phyloP scores from a whole-genome alignment of 257 asterid genomes.

The Cinchona pubescens region DNA sequence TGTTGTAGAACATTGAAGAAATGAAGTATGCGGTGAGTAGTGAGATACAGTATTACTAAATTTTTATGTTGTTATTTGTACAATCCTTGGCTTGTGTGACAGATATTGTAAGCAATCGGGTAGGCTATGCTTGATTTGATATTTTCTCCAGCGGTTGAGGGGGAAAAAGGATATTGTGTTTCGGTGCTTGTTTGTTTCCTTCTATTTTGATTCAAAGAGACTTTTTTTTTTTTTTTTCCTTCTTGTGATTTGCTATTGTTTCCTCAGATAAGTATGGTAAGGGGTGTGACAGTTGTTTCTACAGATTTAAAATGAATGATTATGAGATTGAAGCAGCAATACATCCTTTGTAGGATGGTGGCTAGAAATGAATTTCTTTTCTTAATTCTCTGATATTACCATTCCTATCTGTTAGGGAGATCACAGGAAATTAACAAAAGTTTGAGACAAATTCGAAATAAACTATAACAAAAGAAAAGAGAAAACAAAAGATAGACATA shows the following conservation, averaged over 20 bases:
- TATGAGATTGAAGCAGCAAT: constrained; percentile 93
- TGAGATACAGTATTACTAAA: not conserved
- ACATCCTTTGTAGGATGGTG: constrained; percentile 98
- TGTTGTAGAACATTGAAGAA: constrained; percentile 95
- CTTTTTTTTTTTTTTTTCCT: not conserved
- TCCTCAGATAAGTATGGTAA: constrained; percentile 34
- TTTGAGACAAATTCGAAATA: no score
- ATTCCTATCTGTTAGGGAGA: constrained; percentile 1
- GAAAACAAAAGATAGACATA: no score
- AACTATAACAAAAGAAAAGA: no score
- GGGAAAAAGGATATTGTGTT: not conserved
- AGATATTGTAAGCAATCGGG: no score
- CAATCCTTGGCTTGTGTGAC: not conserved
- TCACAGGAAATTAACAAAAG: no score
- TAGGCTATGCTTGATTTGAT: no score
- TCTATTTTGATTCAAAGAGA: not conserved
- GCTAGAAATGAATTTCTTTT: constrained; percentile 55
- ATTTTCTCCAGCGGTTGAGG: no score
- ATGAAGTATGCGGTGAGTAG: constrained; percentile 92
- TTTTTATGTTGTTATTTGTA: not conserved
- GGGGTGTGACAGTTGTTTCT: constrained; percentile 97
- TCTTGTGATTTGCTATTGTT: not conserved
- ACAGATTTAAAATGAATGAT: constrained; percentile 72
- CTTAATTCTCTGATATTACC: constrained; percentile 17
- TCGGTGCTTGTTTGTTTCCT: not conserved